These are phyloP conservation scores for Moesziomyces sp. DNA, from an alignment of 1,284 basidiomycete genomes.

Conservation along the genomic window DNA sequence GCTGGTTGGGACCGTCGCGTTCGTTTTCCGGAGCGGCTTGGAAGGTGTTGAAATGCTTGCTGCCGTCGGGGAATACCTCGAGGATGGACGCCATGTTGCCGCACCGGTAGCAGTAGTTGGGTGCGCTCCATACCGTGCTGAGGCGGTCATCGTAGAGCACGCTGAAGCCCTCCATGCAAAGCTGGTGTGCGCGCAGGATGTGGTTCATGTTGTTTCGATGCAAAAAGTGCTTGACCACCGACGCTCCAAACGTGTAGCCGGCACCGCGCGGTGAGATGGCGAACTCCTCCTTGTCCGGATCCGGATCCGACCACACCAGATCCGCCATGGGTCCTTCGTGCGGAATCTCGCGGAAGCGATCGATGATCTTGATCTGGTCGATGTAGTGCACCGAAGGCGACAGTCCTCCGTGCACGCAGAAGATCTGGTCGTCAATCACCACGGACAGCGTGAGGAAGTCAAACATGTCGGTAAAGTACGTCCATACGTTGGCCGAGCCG, in stretches of 20 bases:
- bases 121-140: constrained; percentile 97
- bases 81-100: constrained; percentile 97
- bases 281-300: constrained; percentile 98
- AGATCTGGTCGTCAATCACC: constrained; percentile 98
- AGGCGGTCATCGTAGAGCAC: constrained; percentile 94
- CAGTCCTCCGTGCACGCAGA: constrained; percentile 97
- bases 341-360: constrained; percentile 99
- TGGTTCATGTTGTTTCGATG: constrained; percentile 94
- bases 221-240: constrained; percentile 96
- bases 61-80: constrained; percentile 89
- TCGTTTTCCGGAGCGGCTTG: constrained; percentile 99
- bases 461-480: constrained; percentile 99
- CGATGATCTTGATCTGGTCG: constrained; percentile 99
- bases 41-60: constrained; percentile 96
- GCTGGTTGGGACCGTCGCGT: constrained; percentile 67
- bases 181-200: constrained; percentile 95
- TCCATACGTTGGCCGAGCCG: constrained; percentile 90
- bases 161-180: constrained; percentile 98
- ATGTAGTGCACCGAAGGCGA: constrained; percentile 98
- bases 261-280: constrained; percentile 97
- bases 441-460: constrained; percentile 97
- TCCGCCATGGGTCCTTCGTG: constrained; percentile 99
- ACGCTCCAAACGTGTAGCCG: constrained; percentile 97
- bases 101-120: constrained; percentile 98
- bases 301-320: constrained; percentile 99